Evolutionary conservation across 169 alveolate genomes (phyloP), one percentile per base, ranked within the genome.

Genomic region (Plasmodium inui): DNA sequence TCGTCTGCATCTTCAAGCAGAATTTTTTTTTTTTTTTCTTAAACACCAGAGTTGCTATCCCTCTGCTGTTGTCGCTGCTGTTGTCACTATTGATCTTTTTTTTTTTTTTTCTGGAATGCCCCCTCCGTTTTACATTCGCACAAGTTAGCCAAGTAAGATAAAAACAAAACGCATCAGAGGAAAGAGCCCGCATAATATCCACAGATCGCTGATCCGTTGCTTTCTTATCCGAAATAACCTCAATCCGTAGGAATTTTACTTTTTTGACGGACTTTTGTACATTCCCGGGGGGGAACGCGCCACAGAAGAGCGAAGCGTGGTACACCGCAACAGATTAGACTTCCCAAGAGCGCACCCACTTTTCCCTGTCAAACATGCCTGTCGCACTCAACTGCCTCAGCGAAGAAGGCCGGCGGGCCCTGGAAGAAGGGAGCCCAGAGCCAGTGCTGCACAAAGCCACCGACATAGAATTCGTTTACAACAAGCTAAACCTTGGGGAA

Each of bases 391-490:
- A 89, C 32, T 39, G 90, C 72, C 37, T 89, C 12, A 89, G 28
- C 19, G 90, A 89, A 34, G 93, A 92, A 72, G 92, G 84, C 10
- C 81, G 41, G 19, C 26, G 46, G 17, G 67, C 74, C 19, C 50
- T 83, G 70, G 95, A 83, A 17, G 34, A 50, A 28, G 92, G 85
- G 37, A 76, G 53, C 19, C 17, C 10, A 39, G 92, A 53, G 1
- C 83, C 88, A 17, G 70, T 92, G 71, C 41, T 84, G 30, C 84
- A 76, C 39, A 92, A 92, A 67, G 95, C 74, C 2, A 74, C 32
- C 70, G 73, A 92, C 8, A 53, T 84, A 53, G 81, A 74, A 50
- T 84, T 92, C 81, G 37, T 83, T 17, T 92, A 83, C 71, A 83
- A 83, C 71, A 83, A 79, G 37, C 70, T 92, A 39, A 84, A 55